Evolutionary conservation across 2,329 filamentous ascomycete genomes (phyloP), one percentile per base, ranked within the genome.

Genomic region (Botrytis elliptica): DNA sequence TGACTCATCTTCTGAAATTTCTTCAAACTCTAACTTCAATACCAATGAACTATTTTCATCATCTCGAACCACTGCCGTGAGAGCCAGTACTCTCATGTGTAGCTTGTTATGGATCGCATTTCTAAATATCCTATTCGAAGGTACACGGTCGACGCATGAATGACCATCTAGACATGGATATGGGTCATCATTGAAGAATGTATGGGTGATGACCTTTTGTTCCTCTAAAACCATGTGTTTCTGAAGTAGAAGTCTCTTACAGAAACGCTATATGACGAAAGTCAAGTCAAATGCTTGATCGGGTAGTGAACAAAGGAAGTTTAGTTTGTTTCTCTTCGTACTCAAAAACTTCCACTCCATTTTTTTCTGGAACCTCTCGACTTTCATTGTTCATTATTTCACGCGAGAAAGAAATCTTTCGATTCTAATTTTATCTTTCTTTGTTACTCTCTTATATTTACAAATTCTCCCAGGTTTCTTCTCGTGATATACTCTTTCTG

Each of bases 121-220:
- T 67, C 68, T 33, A 18, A 14, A 46, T 59, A 62, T 76, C 74
- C 76, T 79, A 80, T 81, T 80, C 79, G 78, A 77, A 77, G 78
- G 75, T 75, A 78, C 78, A 79, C 46, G 78, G 78, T 69, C 79
- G 73, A 78, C 73, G 73, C 75, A 72, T 70, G 70, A 73, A 71
- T 65, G 63, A 40, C 70, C 55, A 42, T 75, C 14, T 46, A 59
- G 40, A 38, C 46, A 57, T 65, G 52, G 57, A 20, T 36, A 42
- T 55, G n/a, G 46, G 42, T 25, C 22, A 55, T 60, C 49, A 33
- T 52, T 46, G 71, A 42, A 62, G 62, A 65, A 52, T 60, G 52
- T 7, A n/a, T 46, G 57, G 22, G 49, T 33, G 40, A 38, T 29
- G 68, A 14, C 40, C 68, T 62, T 70, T 62, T 20, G 9, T 36